Percentiles rank a stretch among this genome's conserved stretches.
Conservation (phyloP, 1,284 basidiomycete genomes). For the Tilletia setariae region DNA sequence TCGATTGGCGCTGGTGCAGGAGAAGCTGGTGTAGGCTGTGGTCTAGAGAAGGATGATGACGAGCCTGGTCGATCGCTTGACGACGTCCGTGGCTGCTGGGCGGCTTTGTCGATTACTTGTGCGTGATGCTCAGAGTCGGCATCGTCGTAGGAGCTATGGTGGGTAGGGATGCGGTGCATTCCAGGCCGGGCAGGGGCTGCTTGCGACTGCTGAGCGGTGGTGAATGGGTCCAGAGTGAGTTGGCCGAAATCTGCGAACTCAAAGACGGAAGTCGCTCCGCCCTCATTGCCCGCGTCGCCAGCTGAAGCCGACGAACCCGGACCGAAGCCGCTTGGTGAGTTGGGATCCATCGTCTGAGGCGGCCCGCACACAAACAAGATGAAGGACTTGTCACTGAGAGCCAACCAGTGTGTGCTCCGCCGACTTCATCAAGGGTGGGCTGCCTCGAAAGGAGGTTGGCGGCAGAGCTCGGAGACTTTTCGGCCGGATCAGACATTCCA, state of each 20-base stretch:
- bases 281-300: no score
- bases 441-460: no score
- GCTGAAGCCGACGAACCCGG: no score
- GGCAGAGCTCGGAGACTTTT: no score
- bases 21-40: neutral
- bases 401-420: no score
- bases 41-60: neutral
- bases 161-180: conserved; percentile 7
- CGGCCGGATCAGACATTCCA: no score
- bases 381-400: no score
- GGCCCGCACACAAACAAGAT: no score
- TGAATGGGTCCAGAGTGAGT: conserved; percentile 2
- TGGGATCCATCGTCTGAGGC: neutral
- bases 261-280: no score
- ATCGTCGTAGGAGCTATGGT: conserved; percentile 11
- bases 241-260: conserved; percentile 9
- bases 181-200: neutral
- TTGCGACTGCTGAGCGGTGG: neutral
- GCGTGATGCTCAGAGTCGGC: conserved; percentile 9
- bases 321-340: conserved; percentile 5
- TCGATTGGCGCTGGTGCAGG: neutral
- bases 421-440: no score
- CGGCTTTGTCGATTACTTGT: neutral
- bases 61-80: neutral
- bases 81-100: neutral